Conservation (phyloP, 176 grass and related monocot genomes). For the Ensete glaucum region DNA sequence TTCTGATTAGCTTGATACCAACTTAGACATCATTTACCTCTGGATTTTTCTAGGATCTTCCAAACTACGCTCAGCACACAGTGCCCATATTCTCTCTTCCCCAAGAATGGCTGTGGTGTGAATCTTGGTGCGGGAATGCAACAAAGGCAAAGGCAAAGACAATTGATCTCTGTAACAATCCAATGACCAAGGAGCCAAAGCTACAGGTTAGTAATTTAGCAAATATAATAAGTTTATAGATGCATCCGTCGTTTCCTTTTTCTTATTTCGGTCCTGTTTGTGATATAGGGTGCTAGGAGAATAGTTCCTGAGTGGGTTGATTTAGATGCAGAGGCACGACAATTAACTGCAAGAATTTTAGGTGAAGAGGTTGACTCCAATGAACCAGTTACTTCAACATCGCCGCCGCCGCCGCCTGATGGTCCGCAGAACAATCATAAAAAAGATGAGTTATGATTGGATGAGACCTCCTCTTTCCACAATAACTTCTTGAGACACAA, state of each 20-base stretch:
- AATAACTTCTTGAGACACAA: no score
- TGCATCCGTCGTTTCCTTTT: background rate
- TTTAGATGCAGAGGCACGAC: slow-evolving; percentile 61
- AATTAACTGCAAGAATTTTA: slow-evolving; percentile 52
- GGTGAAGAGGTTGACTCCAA: slow-evolving; percentile 24
- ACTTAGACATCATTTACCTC: slow-evolving; percentile 12
- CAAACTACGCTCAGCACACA: slow-evolving; percentile 94
- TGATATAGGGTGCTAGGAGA: slow-evolving; percentile 69
- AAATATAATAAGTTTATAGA: background rate
- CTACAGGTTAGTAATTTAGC: slow-evolving; percentile 59
- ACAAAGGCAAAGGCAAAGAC: slow-evolving; percentile 89
- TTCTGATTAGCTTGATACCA: background rate
- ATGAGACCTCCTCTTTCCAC: no score
- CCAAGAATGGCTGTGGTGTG: slow-evolving; percentile 99
- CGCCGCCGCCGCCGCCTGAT: background rate
- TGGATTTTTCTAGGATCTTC: slow-evolving; percentile 68
- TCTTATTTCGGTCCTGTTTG: background rate
- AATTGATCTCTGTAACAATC: slow-evolving; percentile 99
- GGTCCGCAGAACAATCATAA: background rate
- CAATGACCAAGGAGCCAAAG: slow-evolving; percentile 98
- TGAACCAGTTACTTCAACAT: background rate
- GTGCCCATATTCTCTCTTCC: slow-evolving; percentile 98
- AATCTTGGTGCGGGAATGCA: slow-evolving; percentile 95
- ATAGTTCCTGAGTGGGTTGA: slow-evolving; percentile 87
- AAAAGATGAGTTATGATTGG: no score